Evolutionary conservation across 2,329 filamentous ascomycete species (phyloP).

Genomic region (Aspergillus fructus): DNA sequence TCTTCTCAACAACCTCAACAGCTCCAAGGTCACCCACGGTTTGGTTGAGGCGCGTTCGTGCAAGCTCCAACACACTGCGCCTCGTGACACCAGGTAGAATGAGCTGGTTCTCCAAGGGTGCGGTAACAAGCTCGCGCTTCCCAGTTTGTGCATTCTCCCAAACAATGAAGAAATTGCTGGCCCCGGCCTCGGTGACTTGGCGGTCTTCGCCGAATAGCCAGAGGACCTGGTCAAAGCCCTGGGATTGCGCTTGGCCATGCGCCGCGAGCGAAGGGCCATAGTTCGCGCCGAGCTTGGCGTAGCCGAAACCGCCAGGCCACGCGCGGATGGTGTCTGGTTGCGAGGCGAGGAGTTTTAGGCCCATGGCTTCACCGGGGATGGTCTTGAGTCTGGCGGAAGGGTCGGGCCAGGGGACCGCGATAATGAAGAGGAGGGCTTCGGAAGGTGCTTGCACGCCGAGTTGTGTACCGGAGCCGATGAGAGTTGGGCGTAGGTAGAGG

Average conservation of each 20-base stretch:
- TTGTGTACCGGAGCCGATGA: conserved; percentile 79
- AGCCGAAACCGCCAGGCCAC: conserved; percentile 91
- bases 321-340: conserved; percentile 81
- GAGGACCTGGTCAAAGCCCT: conserved; percentile 86
- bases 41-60: conserved; percentile 58
- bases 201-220: conserved; percentile 82
- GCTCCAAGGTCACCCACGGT: conserved; percentile 56
- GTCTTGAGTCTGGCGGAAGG: conserved; percentile 26
- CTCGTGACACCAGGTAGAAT: conserved; percentile 90
- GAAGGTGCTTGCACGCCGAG: conserved; percentile 78
- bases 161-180: conserved; percentile 87
- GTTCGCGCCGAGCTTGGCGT: conserved; percentile 90
- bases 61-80: conserved; percentile 73
- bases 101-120: conserved; percentile 76
- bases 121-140: conserved; percentile 72
- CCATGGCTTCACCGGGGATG: conserved; percentile 20
- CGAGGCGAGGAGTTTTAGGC: conserved; percentile 72
- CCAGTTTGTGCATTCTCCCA: conserved; percentile 62
- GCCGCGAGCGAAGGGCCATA: conserved; percentile 82
- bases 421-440: conserved; percentile 86
- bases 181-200: conserved; percentile 85
- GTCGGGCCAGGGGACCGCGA: conserved; percentile 52
- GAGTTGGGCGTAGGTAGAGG: conserved; percentile 81
- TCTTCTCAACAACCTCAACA: conserved; percentile 79
- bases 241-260: conserved; percentile 68